A percentile compares a stretch with the other conserved stretches of the same genome.
Evolutionary conservation across 331 rosid species (phyloP).

Genomic region (Dryas integrifolia): DNA sequence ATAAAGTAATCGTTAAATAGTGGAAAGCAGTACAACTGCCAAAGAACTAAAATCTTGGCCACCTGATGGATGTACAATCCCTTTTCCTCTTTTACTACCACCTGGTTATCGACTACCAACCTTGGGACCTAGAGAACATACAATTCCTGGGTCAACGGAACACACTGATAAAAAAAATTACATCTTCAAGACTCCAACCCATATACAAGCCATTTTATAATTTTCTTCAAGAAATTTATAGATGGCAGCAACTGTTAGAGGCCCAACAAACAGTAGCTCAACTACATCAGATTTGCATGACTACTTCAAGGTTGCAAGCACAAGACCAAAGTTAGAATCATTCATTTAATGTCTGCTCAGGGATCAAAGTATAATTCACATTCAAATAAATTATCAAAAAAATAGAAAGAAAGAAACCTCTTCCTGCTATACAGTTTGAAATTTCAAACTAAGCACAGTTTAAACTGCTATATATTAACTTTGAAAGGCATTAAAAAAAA

Average conservation of each 20-base stretch:
- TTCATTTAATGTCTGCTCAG: background rate
- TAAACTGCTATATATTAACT: background rate
- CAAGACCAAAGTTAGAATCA: background rate
- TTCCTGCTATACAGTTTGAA: background rate
- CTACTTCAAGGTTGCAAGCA: background rate
- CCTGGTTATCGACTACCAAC: background rate
- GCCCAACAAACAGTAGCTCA: background rate
- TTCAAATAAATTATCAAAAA: too few relatives aligned
- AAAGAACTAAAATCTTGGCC: background rate
- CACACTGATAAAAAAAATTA: background rate
- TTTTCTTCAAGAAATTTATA: background rate
- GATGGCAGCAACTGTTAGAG: background rate
- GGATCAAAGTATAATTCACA: background rate
- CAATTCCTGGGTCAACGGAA: background rate
- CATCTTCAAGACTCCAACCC: background rate
- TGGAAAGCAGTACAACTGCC: background rate
- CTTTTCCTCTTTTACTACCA: background rate
- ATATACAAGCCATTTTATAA: too few relatives aligned
- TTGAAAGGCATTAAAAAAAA: background rate
- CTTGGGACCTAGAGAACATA: background rate
- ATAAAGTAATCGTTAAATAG: background rate
- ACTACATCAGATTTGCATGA: background rate
- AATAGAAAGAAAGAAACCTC: background rate
- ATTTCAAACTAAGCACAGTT: background rate
- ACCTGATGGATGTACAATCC: background rate